Evolutionary conservation across 257 asterid genomes (phyloP), one percentile per base, ranked within the genome.

Genomic region (Nemophila menziesii): DNA sequence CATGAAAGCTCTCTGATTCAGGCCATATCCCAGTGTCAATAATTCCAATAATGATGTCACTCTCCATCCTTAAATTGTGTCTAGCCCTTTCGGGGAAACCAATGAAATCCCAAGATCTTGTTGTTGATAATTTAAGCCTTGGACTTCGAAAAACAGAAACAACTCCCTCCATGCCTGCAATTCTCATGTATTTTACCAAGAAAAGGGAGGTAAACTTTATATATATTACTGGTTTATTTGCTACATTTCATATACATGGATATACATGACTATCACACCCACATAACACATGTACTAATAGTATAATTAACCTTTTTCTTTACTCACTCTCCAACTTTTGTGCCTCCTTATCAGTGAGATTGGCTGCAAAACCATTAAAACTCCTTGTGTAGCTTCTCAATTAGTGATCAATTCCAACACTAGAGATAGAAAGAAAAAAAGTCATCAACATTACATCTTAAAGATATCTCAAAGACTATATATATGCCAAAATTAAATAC

Each of bases 21-120:
- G 71, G 74, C 63, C 36, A 29, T 2, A 29, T 29, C 9, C 36
- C 36, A 2, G 36, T 2, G 54, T 67, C 75, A 11, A 72, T 4
- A 22, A 72, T 56, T 11, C 75, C 79, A 0, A 67, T 56, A 12
- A 63, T 23, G 5, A 54, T 20, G 50, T 63, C 69, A 44, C 67
- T 71, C 34, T 47, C 75, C 11, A 44, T 41, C 4, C 19, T 43
- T 34, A 42, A 14, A 51, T 37, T 43, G 22, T 48, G 24, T 1
- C 18, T 20, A 13, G 10, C 60, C 21, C 27, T 48, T 43, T 58
- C 57, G 2, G 10, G 16, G 16, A 66, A 52, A 2, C 74, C 61
- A 37, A 66, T 48, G 17, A 22, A 71, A 23, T 71, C 74, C 74
- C 71, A 71, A 5, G 78, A 71, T 63, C 68, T 59, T n/a, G 74